A percentile compares a stretch with the other conserved stretches of the same genome.
Evolutionary conservation across 768 basidiomycete species (phyloP).

Genomic region (Pleurotus ostreatus): DNA sequence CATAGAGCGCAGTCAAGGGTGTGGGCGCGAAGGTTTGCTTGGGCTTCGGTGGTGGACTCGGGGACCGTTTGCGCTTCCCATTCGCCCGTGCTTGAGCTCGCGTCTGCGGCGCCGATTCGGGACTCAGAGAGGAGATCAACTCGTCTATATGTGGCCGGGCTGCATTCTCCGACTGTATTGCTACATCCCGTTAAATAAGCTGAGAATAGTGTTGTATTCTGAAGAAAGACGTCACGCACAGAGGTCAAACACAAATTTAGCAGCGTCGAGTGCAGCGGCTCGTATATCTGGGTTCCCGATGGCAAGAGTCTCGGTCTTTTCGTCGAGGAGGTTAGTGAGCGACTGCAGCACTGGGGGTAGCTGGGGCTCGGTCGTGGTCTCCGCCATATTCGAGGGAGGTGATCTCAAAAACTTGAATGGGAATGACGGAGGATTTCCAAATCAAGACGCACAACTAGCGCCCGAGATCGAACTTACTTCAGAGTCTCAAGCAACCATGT

Average conservation of each 20-base stretch:
- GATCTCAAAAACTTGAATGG: not conserved
- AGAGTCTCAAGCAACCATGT: not conserved
- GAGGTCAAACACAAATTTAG: slow-evolving; percentile 73
- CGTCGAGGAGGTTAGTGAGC: slow-evolving; percentile 54
- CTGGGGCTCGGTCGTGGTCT: not conserved
- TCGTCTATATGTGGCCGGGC: slow-evolving; percentile 63
- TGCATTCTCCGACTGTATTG: slow-evolving; percentile 60
- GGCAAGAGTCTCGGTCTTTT: slow-evolving; percentile 52
- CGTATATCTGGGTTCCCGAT: slow-evolving; percentile 50
- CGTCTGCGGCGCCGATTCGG: slow-evolving; percentile 69
- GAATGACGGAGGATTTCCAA: too few species aligned
- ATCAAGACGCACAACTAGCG: too few species aligned
- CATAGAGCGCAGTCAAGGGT: slow-evolving; percentile 70
- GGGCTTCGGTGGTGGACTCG: slow-evolving; percentile 26
- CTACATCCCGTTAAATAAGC: slow-evolving; percentile 30
- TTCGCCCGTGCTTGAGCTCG: slow-evolving; percentile 53
- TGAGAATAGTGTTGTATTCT: not conserved
- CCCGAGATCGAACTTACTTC: too few species aligned
- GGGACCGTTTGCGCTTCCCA: slow-evolving; percentile 39
- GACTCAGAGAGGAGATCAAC: slow-evolving; percentile 64
- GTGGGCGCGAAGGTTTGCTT: slow-evolving; percentile 47
- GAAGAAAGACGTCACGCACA: slow-evolving; percentile 39
- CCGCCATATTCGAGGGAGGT: not conserved
- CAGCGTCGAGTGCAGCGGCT: slow-evolving; percentile 56
- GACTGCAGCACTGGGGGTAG: slow-evolving; percentile 34